Conservation (phyloP, 2,329 filamentous ascomycete species). For the Pseudomassariella vexata region DNA sequence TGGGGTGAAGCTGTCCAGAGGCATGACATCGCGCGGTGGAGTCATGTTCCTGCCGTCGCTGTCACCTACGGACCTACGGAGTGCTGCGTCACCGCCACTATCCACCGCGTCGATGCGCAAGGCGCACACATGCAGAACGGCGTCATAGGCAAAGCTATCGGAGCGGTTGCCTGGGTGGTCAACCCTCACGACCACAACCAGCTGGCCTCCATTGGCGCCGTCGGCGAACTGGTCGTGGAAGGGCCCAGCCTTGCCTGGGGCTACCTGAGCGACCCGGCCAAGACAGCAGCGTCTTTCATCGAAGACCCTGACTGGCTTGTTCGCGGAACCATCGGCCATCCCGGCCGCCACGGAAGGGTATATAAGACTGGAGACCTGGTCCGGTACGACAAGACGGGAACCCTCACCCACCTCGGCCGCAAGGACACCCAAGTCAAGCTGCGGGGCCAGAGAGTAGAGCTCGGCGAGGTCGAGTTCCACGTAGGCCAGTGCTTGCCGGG, state of each 20-base stretch:
- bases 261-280: conserved; percentile 36
- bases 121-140: background rate
- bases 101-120: background rate
- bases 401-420: conserved; percentile 16
- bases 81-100: background rate
- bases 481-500: background rate
- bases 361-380: conserved; percentile 36
- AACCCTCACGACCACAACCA: conserved; percentile 7
- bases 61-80: conserved; percentile 8
- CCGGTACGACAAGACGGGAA: conserved; percentile 25
- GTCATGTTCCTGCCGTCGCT: background rate
- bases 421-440: conserved; percentile 9
- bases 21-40: conserved; percentile 16
- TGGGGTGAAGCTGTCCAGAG: conserved; percentile 22
- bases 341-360: conserved; percentile 13
- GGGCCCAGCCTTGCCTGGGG: conserved; percentile 35
- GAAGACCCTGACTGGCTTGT: conserved; percentile 28
- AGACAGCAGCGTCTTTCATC: conserved; percentile 36
- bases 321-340: conserved; percentile 11
- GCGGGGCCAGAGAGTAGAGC: conserved; percentile 7
- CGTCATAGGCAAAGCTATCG: too few species aligned
- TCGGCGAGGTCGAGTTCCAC: conserved; percentile 8
- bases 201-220: conserved; percentile 10
- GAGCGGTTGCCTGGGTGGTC: conserved; percentile 9
- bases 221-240: conserved; percentile 18